These are phyloP conservation scores for Quercus cerris DNA, from an alignment of 306 rosid genomes.

Conservation along the genomic window DNA sequence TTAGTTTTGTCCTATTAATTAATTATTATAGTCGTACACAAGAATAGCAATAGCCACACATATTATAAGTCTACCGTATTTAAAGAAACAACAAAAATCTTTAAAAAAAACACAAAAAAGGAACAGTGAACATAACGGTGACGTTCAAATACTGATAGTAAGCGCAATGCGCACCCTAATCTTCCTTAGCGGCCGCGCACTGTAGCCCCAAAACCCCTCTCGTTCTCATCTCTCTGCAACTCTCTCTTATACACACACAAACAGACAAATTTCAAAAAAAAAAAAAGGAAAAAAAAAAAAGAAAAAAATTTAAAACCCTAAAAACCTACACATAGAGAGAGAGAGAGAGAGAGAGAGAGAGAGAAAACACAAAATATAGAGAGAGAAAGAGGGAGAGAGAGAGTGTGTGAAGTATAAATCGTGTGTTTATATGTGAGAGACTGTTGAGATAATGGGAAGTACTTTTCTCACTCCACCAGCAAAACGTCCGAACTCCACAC, in stretches of 20 bases:
- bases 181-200: neutral
- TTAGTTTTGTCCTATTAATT: too few species aligned
- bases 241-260: neutral
- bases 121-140: neutral
- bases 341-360: neutral
- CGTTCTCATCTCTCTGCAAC: neutral
- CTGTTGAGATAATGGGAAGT: slow-evolving; percentile 60
- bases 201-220: slow-evolving; percentile 6
- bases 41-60: too few species aligned
- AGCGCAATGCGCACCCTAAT: slow-evolving; percentile 9
- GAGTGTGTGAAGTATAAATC: neutral
- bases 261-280: neutral
- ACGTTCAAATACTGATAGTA: neutral
- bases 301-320: neutral
- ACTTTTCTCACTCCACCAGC: slow-evolving; percentile 55
- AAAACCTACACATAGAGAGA: neutral
- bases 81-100: too few species aligned
- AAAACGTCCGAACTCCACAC: slow-evolving; percentile 48
- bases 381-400: neutral
- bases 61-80: too few species aligned
- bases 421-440: neutral
- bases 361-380: too few species aligned
- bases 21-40: too few species aligned
- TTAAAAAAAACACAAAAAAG: too few species aligned
- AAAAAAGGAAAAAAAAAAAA: neutral